Base-by-base conservation (phyloP, 306 rosid genomes). In the Lithocarpus polystachyus region DNA sequence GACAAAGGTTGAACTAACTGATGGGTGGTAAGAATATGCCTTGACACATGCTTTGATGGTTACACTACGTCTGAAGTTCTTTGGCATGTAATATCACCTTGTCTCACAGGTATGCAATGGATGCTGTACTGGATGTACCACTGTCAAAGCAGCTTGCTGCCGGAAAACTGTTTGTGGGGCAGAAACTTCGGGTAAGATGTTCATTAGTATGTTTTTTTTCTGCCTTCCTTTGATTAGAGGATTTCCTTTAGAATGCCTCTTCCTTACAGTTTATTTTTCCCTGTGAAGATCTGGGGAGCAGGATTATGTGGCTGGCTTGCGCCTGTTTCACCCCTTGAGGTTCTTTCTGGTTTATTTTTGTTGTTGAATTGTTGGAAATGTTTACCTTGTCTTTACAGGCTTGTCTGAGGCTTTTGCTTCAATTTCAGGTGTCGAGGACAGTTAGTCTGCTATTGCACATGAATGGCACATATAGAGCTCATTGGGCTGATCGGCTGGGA, bases 401-500 rank as follows among this genome's bases (percentile, higher is more conserved):
- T 56, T 81, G 73, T 76, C 86, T 82, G 68, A 78, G 68, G 79
- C 62, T 81, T 83, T 71, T 85, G 60, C 74, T 89, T 69, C 77
- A 48, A 62, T 82, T 81, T 82, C 84, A 94, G 99, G 94, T 89
- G 72, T 54, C 91, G 23, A 80, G 80, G 72, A 77, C 92, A 15
- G 89, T 86, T 81, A 82, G 81, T 82, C 89, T 94, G 77, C 61
- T 81, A 83, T 84, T 94, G 83, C 93, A 94, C 85, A 91, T 86
- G 45, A 94, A 94, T 80, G 99, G 99, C 86, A 94, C 97, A 80
- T 92, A 84, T 74, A 91, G 99, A 91, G 89, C 89, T 67, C 97
- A 89, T 74, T 94, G 99, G 97, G 95, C 89, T 19, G 92, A 92
- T 69, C 87, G 77, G 67, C 84, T 94, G 79, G 99, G 99, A 84